These are phyloP conservation scores for Trametes elegans DNA, from an alignment of 768 basidiomycete genomes.

Conservation along the genomic window DNA sequence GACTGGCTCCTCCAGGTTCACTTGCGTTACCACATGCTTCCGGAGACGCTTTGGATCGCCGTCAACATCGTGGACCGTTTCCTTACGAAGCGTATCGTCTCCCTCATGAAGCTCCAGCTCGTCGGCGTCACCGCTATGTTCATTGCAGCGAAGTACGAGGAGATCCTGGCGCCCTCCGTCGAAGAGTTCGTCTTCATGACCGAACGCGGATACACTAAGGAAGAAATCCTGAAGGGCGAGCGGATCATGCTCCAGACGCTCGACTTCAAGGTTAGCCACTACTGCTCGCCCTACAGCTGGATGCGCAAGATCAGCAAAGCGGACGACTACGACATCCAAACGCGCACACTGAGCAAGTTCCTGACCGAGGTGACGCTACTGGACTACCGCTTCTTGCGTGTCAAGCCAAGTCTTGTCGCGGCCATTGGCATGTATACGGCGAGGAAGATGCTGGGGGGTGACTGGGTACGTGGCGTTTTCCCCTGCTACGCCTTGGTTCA, in stretches of 20 bases:
- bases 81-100: constrained; percentile 67
- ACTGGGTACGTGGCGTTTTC: constrained; percentile 75
- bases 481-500: constrained; percentile 5
- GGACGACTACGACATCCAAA: constrained; percentile 98
- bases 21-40: constrained; percentile 97
- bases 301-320: constrained; percentile 98
- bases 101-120: constrained; percentile 84
- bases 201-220: constrained; percentile 88
- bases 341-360: constrained; percentile 96
- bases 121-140: constrained; percentile 99
- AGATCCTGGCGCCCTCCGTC: constrained; percentile 94
- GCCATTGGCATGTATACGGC: constrained; percentile 98
- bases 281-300: constrained; percentile 99
- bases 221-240: constrained; percentile 98
- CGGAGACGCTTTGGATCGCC: constrained; percentile 98
- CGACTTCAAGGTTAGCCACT: constrained; percentile 93
- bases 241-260: constrained; percentile 93
- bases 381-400: constrained; percentile 89
- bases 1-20: constrained; percentile 99
- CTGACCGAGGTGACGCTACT: constrained; percentile 93
- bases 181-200: constrained; percentile 99
- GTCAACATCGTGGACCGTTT: constrained; percentile 90
- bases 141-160: constrained; percentile 98
- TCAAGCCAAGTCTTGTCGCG: constrained; percentile 90
- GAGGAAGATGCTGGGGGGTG: constrained; percentile 88